These are phyloP conservation scores for Tetrahymena malaccensis DNA, from an alignment of 73 alveolate genomes.

Conservation along the genomic window DNA sequence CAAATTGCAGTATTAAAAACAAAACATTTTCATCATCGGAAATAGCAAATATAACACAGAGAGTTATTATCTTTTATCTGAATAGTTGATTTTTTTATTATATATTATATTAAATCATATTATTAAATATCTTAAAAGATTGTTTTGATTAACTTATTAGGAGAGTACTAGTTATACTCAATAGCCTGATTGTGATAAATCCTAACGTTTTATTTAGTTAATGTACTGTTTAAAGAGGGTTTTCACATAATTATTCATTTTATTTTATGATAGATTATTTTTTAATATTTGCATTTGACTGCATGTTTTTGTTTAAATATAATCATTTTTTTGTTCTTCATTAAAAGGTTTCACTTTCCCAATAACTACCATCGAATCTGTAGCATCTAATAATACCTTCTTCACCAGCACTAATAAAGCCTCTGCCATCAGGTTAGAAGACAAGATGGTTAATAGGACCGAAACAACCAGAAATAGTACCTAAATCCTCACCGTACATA, in stretches of 20 bases:
- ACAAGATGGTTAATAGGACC: constrained; percentile 29
- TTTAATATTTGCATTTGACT: neutral
- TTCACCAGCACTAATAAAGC: constrained; percentile 38
- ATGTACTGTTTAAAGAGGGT: neutral
- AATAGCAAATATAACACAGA: neutral
- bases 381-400: constrained; percentile 34
- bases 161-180: too few species aligned
- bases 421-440: constrained; percentile 47
- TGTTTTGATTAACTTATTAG: too few species aligned
- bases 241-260: neutral
- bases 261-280: neutral
- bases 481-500: constrained; percentile 33
- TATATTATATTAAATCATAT: neutral
- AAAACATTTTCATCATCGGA: neutral
- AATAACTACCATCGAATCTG: constrained; percentile 34
- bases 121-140: neutral
- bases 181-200: neutral
- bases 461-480: constrained; percentile 19
- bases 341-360: constrained; percentile 36
- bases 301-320: neutral
- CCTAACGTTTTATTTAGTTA: too few species aligned
- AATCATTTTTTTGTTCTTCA: neutral
- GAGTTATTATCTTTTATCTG: neutral
- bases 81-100: neutral
- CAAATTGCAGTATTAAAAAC: neutral